Conservation (phyloP, 2,329 filamentous ascomycete species). For the Aspergillaceae sp. region DNA sequence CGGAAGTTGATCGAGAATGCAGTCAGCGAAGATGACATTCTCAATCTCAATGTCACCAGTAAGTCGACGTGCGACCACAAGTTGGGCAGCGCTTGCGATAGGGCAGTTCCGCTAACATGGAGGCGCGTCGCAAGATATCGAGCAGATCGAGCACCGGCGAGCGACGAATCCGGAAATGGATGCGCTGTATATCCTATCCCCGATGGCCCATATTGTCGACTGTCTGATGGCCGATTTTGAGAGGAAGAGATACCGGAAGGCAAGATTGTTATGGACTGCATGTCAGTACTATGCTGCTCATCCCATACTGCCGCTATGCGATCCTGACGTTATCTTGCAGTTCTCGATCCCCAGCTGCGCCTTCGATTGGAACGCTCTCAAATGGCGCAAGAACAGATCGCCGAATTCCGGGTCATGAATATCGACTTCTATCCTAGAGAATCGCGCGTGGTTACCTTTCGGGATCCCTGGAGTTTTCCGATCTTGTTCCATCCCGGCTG, state of each 20-base stretch:
- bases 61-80: conserved; percentile 26
- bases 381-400: conserved; percentile 62
- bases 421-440: conserved; percentile 87
- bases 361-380: conserved; percentile 66
- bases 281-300: conserved; percentile 33
- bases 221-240: conserved; percentile 91
- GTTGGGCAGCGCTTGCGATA: not conserved
- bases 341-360: conserved; percentile 61
- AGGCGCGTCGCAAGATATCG: conserved; percentile 59
- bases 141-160: conserved; percentile 81
- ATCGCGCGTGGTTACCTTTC: conserved; percentile 81
- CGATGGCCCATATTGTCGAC: conserved; percentile 80
- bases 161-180: conserved; percentile 82
- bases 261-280: conserved; percentile 78
- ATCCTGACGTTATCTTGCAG: conserved; percentile 29
- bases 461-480: conserved; percentile 93
- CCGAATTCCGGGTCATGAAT: conserved; percentile 72
- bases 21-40: conserved; percentile 89
- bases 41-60: conserved; percentile 96
- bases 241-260: conserved; percentile 66
- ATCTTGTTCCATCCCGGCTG: conserved; percentile 84
- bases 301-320: conserved; percentile 2
- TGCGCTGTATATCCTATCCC: conserved; percentile 84
- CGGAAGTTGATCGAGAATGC: conserved; percentile 84
- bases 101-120: conserved; percentile 6